Base-by-base conservation (phyloP, 768 basidiomycete genomes). In the Naganishia antarctica region DNA sequence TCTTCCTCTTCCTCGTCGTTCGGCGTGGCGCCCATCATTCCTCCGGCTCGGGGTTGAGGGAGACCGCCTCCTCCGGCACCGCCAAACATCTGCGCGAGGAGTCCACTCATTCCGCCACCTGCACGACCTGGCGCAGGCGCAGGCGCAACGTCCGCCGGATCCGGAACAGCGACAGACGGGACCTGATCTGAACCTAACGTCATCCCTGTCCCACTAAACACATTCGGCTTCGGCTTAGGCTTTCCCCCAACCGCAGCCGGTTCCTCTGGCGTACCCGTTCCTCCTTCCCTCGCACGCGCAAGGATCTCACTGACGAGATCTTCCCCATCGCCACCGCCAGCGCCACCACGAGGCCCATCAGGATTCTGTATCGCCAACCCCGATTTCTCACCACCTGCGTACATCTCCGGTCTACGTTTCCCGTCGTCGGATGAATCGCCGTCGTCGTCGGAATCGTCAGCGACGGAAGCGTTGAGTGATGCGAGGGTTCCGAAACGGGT, bases 361-460 rank as follows among this genome's bases (percentile, higher is more conserved):
- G 94, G 94, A 73, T 91, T 91, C 78, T 94, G 84, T 1, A 98
- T 82, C 1, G 87, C 88, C 48, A 99, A 82, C 1, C 93, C 94
- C 76, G 32, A 53, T 51, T 57, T 58, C 44, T 46, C 66, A 32
- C 66, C 66, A 16, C 53, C 61, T 1, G 46, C 66, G 18, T 49
- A 58, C 7, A 49, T 34, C 46, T 59, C 66, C 3, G 60, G n/a
- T 44, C 28, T 43, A 8, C 45, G 40, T 26, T 50, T 59, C 25
- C 80, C 81, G 1, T 81, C 82, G 48, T 85, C 86, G 18, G 53
- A n/a, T 26, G 4, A 16, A 23, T 32, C 28, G 11, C 80, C 84
- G 71, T 86, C 84, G 61, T 48, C 46, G 16, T 60, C 64, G 47
- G 45, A 25, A 53, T 65, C 47, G 16, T 40, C 41, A 37, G 11